These are phyloP conservation scores for Botryotinia calthae DNA, from an alignment of 2,329 filamentous ascomycete species.

Conservation along the genomic window DNA sequence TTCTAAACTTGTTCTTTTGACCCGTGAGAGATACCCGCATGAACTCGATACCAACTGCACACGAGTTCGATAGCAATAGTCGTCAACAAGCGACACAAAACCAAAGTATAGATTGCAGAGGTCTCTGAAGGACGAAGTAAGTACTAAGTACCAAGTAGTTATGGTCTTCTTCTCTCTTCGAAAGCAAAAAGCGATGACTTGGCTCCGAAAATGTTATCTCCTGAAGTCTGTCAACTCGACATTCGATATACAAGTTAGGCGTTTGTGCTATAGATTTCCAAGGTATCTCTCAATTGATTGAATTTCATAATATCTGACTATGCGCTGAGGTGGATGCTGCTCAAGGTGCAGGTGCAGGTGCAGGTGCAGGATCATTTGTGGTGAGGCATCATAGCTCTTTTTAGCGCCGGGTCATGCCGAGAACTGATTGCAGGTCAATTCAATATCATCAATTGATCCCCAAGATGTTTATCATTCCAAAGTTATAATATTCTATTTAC, in stretches of 20 bases:
- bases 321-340: not conserved
- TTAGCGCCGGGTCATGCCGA: constrained; percentile 11
- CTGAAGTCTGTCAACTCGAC: not conserved
- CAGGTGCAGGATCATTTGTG: not conserved
- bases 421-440: not conserved
- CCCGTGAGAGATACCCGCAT: not conserved
- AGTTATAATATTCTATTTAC: not conserved
- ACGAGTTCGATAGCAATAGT: not conserved
- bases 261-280: not conserved
- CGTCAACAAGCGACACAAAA: not conserved
- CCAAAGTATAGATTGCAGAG: not conserved
- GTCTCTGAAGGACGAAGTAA: not conserved
- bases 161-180: not conserved
- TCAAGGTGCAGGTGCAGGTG: not conserved
- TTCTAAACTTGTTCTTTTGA: not conserved
- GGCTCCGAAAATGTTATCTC: not conserved
- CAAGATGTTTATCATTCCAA: not conserved
- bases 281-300: not conserved
- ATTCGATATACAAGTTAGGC: not conserved
- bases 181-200: not conserved
- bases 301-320: not conserved
- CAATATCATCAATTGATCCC: constrained; percentile 1
- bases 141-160: not conserved
- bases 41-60: not conserved
- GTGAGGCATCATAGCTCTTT: not conserved